Conservation (phyloP, 495 filamentous ascomycete genomes). For the Penicillium manginii region DNA sequence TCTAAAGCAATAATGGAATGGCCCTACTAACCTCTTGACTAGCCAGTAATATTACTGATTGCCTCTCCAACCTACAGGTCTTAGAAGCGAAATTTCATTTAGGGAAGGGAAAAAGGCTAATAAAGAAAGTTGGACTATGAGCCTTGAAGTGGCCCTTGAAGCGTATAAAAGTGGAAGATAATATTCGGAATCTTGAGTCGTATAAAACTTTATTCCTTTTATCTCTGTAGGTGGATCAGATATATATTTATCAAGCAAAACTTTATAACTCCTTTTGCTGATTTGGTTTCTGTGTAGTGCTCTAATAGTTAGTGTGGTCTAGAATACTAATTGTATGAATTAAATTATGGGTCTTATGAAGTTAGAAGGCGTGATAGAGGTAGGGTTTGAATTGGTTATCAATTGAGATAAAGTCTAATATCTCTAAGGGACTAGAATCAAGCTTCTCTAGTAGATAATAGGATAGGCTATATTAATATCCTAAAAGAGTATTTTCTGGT, state of each 20-base stretch:
- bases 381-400: conserved; percentile 28
- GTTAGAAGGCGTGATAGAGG: conserved; percentile 20
- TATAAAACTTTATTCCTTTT: conserved; percentile 36
- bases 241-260: conserved; percentile 21
- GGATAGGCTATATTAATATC: too few species aligned
- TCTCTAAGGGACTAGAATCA: too few species aligned
- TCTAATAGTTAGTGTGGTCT: conserved; percentile 20
- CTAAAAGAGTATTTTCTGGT: too few species aligned
- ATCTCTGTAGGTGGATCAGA: conserved; percentile 34
- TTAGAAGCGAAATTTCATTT: conserved; percentile 32
- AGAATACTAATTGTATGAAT: conserved; percentile 15
- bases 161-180: conserved; percentile 28
- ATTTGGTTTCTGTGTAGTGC: conserved; percentile 19
- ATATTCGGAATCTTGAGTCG: conserved; percentile 29
- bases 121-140: conserved; percentile 33
- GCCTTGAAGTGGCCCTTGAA: conserved; percentile 38
- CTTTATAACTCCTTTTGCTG: conserved; percentile 18
- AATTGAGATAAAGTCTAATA: conserved; percentile 28
- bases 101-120: conserved; percentile 28
- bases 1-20: conserved; percentile 21
- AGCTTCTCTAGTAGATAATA: too few species aligned
- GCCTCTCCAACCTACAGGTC: conserved; percentile 27
- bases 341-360: conserved; percentile 18
- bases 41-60: conserved; percentile 27
- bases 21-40: conserved; percentile 22